A percentile compares a stretch with the other conserved stretches of the same genome.
Evolutionary conservation across 441 rosid species (phyloP).

Genomic region (Flueggea neowawraea): DNA sequence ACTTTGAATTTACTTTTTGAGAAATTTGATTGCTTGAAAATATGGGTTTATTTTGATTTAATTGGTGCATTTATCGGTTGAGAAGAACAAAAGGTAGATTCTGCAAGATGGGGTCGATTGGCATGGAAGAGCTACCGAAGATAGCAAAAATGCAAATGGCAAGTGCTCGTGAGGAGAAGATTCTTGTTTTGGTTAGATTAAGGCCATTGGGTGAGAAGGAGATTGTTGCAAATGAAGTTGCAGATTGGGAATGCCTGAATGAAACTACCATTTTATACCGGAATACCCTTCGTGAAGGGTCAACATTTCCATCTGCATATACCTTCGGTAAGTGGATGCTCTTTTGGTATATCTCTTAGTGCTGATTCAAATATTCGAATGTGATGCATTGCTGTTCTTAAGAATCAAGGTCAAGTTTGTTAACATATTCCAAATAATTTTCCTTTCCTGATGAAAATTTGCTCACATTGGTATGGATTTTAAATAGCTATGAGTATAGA

Average conservation of each 20-base stretch:
- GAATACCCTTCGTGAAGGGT: slow-evolving; percentile 92
- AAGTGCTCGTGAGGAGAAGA: slow-evolving; percentile 65
- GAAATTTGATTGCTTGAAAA: slow-evolving; percentile 8
- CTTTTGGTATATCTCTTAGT: slow-evolving; percentile 6
- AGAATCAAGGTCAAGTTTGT: neutral
- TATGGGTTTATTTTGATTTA: slow-evolving; percentile 24
- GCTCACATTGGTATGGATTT: neutral
- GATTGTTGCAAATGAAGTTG: slow-evolving; percentile 59
- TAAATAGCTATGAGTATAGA: too few relatives aligned
- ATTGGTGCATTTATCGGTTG: slow-evolving; percentile 15
- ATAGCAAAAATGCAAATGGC: slow-evolving; percentile 60
- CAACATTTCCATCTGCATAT: slow-evolving; percentile 87
- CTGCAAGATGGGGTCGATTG: slow-evolving; percentile 66
- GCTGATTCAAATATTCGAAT: slow-evolving; percentile 4
- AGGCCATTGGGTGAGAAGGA: slow-evolving; percentile 97
- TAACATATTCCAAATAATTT: slow-evolving; percentile 1
- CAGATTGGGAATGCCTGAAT: slow-evolving; percentile 97
- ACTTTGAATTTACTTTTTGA: slow-evolving; percentile 17
- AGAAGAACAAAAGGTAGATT: slow-evolving; percentile 21
- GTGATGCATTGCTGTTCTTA: neutral
- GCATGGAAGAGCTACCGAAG: slow-evolving; percentile 65
- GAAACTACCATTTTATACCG: slow-evolving; percentile 76
- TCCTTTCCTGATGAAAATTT: slow-evolving; percentile 11
- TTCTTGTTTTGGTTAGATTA: slow-evolving; percentile 83
- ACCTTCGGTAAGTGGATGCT: slow-evolving; percentile 63